Evolutionary conservation across 768 basidiomycete species (phyloP), one percentile per base, ranked within the genome.

Genomic region (Lyophyllum atratum): DNA sequence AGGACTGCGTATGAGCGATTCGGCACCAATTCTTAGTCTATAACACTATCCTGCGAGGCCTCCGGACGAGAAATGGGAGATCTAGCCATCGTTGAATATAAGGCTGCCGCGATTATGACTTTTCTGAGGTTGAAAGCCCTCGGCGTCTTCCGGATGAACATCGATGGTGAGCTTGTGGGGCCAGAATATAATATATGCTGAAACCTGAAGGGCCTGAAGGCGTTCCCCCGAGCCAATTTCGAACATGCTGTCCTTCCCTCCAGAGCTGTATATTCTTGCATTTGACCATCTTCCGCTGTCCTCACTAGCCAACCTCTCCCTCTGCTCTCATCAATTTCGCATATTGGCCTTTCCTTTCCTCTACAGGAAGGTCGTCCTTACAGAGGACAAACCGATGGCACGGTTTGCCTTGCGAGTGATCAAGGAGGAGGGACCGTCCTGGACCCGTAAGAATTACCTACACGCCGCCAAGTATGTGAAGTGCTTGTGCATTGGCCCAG

Each of bases 1-100:
- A 81, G 73, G 59, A 79, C 72, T 11, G 77, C 78, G 61, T 81
- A 80, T 15, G 80, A 71, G 48, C 68, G 67, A 48, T 74, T 70
- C 5, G 68, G 58, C 63, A 78, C 77, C 33, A 80, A 75, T 56
- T 77, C 72, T 29, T 33, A 46, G 15, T 40, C 51, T 28, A 19
- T 21, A 42, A 39, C 34, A 26, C 34, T 21, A 3, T 45, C 10
- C 29, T 55, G 40, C 15, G 42, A 21, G 19, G 52, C 56, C 11
- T 52, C 54, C 19, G 54, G 31, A 17, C 17, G 54, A 40, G 45
- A 48, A 31, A 39, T 40, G 15, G 34, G 42, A 14, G 34, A 45
- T 39, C 52, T 49, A 43, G 21, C 49, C 49, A 47, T 56, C 28
- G 43, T 40, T 25, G 43, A 33, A n/a, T 24, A 52, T 45, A 52